Percentiles rank a stretch among this genome's conserved stretches.
These are phyloP conservation scores for Amauroascus verrucosus DNA, from an alignment of 2,329 filamentous ascomycete genomes.

Conservation along the genomic window DNA sequence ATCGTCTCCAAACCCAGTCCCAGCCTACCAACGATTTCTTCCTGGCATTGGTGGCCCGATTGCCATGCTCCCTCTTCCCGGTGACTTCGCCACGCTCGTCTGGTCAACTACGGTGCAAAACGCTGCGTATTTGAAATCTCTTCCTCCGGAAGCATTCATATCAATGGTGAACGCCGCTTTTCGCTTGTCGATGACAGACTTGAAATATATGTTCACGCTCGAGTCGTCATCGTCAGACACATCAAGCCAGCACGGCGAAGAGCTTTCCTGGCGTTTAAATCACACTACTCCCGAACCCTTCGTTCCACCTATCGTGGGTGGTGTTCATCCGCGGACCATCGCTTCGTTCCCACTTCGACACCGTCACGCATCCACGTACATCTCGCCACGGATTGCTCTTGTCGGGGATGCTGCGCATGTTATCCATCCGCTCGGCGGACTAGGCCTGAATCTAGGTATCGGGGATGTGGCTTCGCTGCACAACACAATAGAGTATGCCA, in stretches of 20 bases:
- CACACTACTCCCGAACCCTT: slow-evolving; percentile 51
- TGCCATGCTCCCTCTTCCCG: slow-evolving; percentile 80
- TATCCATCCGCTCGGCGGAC: slow-evolving; percentile 85
- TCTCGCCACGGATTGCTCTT: slow-evolving; percentile 77
- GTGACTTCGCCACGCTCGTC: slow-evolving; percentile 72
- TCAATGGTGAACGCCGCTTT: slow-evolving; percentile 92
- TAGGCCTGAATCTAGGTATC: slow-evolving; percentile 88
- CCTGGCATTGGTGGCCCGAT: slow-evolving; percentile 70
- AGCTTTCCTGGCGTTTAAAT: slow-evolving; percentile 71
- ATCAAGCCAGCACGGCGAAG: slow-evolving; percentile 51
- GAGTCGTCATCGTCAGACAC: slow-evolving; percentile 21
- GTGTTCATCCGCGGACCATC: slow-evolving; percentile 66
- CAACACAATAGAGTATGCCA: slow-evolving; percentile 62
- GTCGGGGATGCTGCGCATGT: slow-evolving; percentile 94
- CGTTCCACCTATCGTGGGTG: slow-evolving; percentile 56
- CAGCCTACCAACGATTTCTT: slow-evolving; percentile 89
- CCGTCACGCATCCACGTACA: slow-evolving; percentile 89
- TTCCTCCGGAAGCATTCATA: slow-evolving; percentile 62
- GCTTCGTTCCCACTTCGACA: slow-evolving; percentile 87
- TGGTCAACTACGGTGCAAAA: slow-evolving; percentile 85
- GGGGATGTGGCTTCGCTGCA: slow-evolving; percentile 75
- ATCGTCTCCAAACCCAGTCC: slow-evolving; percentile 44
- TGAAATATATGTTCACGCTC: slow-evolving; percentile 69
- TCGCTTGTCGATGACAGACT: slow-evolving; percentile 65
- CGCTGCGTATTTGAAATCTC: slow-evolving; percentile 66